Conservation (phyloP, 257 asterid genomes). For the Capsicum rhomboideum region DNA sequence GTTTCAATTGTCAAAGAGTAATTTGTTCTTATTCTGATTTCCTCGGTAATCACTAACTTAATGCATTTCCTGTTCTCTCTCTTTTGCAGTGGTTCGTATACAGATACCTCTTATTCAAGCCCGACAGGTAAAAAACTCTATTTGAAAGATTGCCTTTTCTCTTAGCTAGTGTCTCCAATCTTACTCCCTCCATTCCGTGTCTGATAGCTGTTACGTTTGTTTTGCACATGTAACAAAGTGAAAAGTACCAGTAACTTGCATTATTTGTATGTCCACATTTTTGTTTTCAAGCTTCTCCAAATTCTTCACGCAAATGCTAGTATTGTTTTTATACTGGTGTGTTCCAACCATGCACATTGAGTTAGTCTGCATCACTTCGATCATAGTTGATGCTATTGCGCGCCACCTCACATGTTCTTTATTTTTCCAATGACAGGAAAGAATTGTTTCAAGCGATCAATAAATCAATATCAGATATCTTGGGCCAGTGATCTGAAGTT, state of each 20-base stretch:
- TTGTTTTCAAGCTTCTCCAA: background rate
- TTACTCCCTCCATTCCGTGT: background rate
- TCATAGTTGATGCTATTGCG: background rate
- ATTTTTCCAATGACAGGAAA: constrained; percentile 27
- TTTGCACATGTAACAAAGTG: background rate
- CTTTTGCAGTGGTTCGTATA: constrained; percentile 80
- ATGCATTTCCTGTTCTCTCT: background rate
- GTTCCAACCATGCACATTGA: background rate
- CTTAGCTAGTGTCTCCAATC: background rate
- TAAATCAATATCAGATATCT: constrained; percentile 49
- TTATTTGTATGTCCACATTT: background rate
- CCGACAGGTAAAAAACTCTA: constrained; percentile 54
- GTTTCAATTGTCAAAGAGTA: background rate
- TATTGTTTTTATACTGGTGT: background rate
- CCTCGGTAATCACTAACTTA: constrained; percentile 11
- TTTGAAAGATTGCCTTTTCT: background rate
- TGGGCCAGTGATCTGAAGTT: constrained; percentile 41
- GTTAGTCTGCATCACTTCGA: background rate
- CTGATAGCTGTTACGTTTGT: background rate
- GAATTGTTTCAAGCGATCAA: constrained; percentile 47
- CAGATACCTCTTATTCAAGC: constrained; percentile 88
- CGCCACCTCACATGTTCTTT: background rate
- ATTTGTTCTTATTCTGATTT: background rate
- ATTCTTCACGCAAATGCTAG: background rate
- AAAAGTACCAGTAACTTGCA: background rate